Evolutionary conservation across 2,329 filamentous ascomycete species (phyloP), one percentile per base, ranked within the genome.

Genomic region (Fusarium circinatum): DNA sequence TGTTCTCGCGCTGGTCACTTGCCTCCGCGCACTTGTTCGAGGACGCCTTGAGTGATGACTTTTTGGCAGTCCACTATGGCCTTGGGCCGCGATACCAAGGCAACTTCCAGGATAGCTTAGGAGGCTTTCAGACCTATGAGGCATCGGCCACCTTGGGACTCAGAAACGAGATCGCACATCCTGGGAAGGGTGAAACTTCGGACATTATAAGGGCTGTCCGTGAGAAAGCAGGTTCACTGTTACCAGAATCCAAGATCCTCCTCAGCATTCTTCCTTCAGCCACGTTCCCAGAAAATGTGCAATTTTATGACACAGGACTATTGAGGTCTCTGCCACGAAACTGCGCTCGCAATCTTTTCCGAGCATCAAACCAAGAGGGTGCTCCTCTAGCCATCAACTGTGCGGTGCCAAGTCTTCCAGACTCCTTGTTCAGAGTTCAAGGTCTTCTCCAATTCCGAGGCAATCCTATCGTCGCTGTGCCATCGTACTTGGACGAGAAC

Each of bases 91-190:
- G 94, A 54, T 99, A 99, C 77, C 92, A 94, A 79, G 96, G 96
- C 22, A 99, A 99, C 80, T 98, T 97, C 76, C 96, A 99, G 82
- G 96, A 99, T 79, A 96, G 94, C 76, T 88, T 99, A 20, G 96
- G 97, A 10, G 96, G 95, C 4, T 97, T 99, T 78, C 95, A 98
- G 79, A 99, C 97, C 0, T 99, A 99, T 80, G 91, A 93, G 77
- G 96, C 96, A 12, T 98, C 96, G 3, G 96, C 96, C 13, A 92
- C 94, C 61, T 85, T 99, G 44, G 96, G 97, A 67, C 88, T 98
- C 60, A 92, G 96, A 51, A 98, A 98, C 77, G 96, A 99, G 79
- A 90, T 95, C 58, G 87, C 97, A 42, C 94, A 97, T 81, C 92
- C 94, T 4, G 95, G 95, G 18, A 97, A 95, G 79, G 94, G 97